Conservation (phyloP, 495 filamentous ascomycete genomes). For the Podospora conica region DNA sequence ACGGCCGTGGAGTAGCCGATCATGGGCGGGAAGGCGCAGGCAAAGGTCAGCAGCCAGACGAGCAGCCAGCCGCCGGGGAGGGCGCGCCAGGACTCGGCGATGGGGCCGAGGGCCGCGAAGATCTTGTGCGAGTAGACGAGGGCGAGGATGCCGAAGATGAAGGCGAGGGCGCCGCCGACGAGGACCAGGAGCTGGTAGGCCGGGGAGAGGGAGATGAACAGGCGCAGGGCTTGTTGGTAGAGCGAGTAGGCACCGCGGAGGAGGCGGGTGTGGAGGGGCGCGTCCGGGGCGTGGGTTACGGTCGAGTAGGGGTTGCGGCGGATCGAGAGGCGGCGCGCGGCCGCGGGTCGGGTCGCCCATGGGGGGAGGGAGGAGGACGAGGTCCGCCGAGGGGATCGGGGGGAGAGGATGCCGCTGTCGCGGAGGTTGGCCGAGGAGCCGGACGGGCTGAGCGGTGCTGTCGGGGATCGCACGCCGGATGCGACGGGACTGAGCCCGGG, state of each 20-base stretch:
- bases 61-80: conserved; percentile 67
- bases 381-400: conserved; percentile 1
- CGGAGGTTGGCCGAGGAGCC: not conserved
- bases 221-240: conserved; percentile 18
- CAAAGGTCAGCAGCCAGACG: conserved; percentile 70
- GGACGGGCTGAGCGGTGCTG: not conserved
- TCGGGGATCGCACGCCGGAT: not conserved
- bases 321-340: conserved; percentile 15
- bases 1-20: conserved; percentile 84
- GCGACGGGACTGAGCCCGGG: conserved; percentile 5
- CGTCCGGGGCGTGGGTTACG: not conserved
- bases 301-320: conserved; percentile 15
- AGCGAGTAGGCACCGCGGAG: conserved; percentile 14
- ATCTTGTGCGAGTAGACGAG: conserved; percentile 71
- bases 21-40: conserved; percentile 79
- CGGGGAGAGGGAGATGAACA: conserved; percentile 44
- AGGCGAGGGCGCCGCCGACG: conserved; percentile 40
- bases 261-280: conserved; percentile 12
- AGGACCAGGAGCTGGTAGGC: conserved; percentile 56
- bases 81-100: conserved; percentile 66
- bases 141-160: conserved; percentile 52
- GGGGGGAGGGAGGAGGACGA: conserved; percentile 4
- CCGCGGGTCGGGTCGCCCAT: conserved; percentile 1
- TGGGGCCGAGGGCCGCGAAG: conserved; percentile 63
- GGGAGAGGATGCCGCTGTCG: conserved; percentile 9